Evolutionary conservation across 1,284 basidiomycete genomes (phyloP), one percentile per base, ranked within the genome.

Genomic region (Ustilago curta): DNA sequence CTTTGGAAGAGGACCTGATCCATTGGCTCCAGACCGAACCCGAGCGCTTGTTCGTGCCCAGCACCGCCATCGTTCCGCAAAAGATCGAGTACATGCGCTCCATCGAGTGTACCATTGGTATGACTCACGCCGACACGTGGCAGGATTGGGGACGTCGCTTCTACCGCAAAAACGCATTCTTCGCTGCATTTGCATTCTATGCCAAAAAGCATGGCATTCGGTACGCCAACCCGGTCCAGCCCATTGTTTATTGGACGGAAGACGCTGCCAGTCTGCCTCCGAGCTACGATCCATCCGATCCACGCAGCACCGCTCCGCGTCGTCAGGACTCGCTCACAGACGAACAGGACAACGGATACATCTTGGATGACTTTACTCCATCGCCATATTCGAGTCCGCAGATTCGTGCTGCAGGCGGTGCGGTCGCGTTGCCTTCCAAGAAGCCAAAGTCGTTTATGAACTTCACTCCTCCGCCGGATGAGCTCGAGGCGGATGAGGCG

Each of bases 11-110:
- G n/a, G 82, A 83, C 45, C 67, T 83, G 67, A 83, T 77, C 51
- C 71, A 83, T 67, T 83, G 82, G 82, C 70, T 83, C 2, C 74
- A 81, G 52, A 83, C 81, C 44, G 82, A 83, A 58, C 76, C 77
- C 2, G 82, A 83, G 39, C 76, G 81, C 7, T 70, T 81, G 47
- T 83, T 83, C 44, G 64, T 82, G 40, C 81, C 81, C 4, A 77
- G 79, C 47, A 79, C 81, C 3, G 70, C 76, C 21, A 79, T 83
- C 31, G 75, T 81, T 3, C 79, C 78, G 29, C 79, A 82, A 50
- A 60, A 66, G 59, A 77, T 83, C 65, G 69, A 77, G 43, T 80
- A 78, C 67, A 81, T 80, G 82, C 77, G 79, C 4, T 54, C 64
- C 16, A 67, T 82, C 35, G 78, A 81, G 35, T 78, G 77, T 58